Evolutionary conservation across 176 grass and related monocot genomes (phyloP), one percentile per base, ranked within the genome.

Genomic region (Typha latifolia): DNA sequence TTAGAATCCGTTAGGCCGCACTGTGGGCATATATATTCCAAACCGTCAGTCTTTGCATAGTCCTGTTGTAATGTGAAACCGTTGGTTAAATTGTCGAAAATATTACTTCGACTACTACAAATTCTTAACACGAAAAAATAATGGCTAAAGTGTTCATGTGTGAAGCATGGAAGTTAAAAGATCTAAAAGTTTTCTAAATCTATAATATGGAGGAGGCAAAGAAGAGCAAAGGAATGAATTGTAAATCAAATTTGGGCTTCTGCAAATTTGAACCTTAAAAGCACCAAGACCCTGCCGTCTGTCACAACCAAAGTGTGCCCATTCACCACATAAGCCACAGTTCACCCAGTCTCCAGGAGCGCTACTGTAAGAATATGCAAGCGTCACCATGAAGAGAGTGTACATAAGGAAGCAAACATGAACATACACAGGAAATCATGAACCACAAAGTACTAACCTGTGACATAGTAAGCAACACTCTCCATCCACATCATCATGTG

Each of bases 341-440:
- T 99, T 99, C 53, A 99, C 94, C 94, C 94, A 99, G 68, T 99
- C 94, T 29, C 94, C 94, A 56, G 94, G 94, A 64, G 94, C 83
- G 64, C 94, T 99, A 99, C 94, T 99, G 93, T 49, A 32, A 4
- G 80, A 86, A 63, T 61, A 71, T 72, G 19, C 31, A 76, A 64
- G 9, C 27, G 1, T n/a, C 21, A 56, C 50, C 16, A 32, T n/a
- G 16, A 51, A 52, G 18, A 9, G 12, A 18, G 26, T 64, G 69
- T 96, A 78, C 83, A 74, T 24, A 29, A 29, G 27, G 27, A 16
- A 31, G 62, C 69, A 62, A 68, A 65, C 32, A 20, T 37, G 14
- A 32, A 62, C 18, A 24, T 49, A 66, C 67, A 55, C 14, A 74
- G 59, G 52, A 20, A 67, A 49, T 11, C 10, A 24, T 49, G 34